Evolutionary conservation across 2,329 filamentous ascomycete species (phyloP), one percentile per base, ranked within the genome.

Genomic region (Diplodia scrobiculata): DNA sequence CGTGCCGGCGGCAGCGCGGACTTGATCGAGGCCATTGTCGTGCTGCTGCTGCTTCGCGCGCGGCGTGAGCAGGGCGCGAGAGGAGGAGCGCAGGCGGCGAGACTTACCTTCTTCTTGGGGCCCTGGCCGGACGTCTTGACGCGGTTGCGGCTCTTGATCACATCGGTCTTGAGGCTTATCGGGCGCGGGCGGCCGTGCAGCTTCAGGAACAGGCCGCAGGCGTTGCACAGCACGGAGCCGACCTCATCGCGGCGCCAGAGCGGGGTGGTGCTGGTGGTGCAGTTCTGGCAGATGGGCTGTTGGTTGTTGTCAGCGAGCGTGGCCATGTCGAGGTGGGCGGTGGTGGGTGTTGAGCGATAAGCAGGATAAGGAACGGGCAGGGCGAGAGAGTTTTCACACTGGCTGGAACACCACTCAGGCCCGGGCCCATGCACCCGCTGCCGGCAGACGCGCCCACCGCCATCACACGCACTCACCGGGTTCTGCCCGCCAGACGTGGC

Each of bases 141-240:
- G 70, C 95, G 89, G 80, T 99, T 99, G 74, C 95, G 92, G 82
- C 93, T 97, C 84, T 99, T 99, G 82, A 99, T 99, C 71, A 98
- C 94, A 83, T 99, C 95, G 58, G 95, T 98, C 84, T 99, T 99
- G 73, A 99, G 86, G 72, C 91, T 96, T 77, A 97, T 97, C 71
- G 95, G 95, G 66, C 95, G 89, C 68, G 95, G 88, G 29, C 93
- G 90, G 70, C 93, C 93, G 77, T 99, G 95, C 71, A 99, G 85
- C 84, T 99, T 99, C 74, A 98, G 86, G 79, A 98, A 99, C 66
- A 99, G 86, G 68, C 95, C 95, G 80, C 95, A 99, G 74, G 95
- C 95, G 81, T 99, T 99, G 87, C 95, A 99, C 63, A 99, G 89
- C 45, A 99, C 94, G 0, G 92, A 90, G 71, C 95, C 95, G 73